Base-by-base conservation (phyloP, 2,329 filamentous ascomycete species). In the Arthrobotrys pseudoclavata region DNA sequence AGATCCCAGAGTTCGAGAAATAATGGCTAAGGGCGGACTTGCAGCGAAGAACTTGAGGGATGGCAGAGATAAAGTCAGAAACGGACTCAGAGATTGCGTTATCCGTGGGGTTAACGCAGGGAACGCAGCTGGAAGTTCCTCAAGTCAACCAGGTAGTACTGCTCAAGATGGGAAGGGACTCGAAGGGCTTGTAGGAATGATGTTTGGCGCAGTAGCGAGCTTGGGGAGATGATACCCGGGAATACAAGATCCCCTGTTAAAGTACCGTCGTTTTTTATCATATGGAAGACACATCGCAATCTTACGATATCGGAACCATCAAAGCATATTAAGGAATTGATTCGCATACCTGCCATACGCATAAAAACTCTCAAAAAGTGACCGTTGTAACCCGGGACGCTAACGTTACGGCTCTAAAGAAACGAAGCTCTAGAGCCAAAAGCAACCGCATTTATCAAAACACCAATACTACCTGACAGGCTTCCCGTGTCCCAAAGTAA, bases 1-100 rank as follows among this genome's bases (percentile, higher is more conserved):
- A 75, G 89, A 91, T 2, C 86, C 90, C 0, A 88, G 92, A 22
- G 93, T 97, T 0, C 91, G 94, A 83, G 95, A 98, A 80, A 92
- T 98, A 52, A 84, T 97, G 71, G 89, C 88, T 77, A 89, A 92
- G 72, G 94, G 95, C 1, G 95, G 96, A 0, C 91, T 94, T 0
- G 91, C 92, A 29, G 93, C 93, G 3, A 88, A 96, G 72, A 94
- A 93, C 3, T 85, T 99, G 79, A 89, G 89, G 81, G 89, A 89
- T 40, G 96, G 96, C 82, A 89, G 89, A 80, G 91, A 90, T 61
- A 88, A 86, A 67, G 90, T 98, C 0, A 88, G 89, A 22, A 91
- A 95, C 62, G 91, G 92, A 12, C 89, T 99, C 13, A 87, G 90
- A 31, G 92, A 95, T 68, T 96, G 94, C 80, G 96, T 99, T 1